Evolutionary conservation across 2,329 filamentous ascomycete genomes (phyloP).

Genomic region (Ophiostoma himal-ulmi): DNA sequence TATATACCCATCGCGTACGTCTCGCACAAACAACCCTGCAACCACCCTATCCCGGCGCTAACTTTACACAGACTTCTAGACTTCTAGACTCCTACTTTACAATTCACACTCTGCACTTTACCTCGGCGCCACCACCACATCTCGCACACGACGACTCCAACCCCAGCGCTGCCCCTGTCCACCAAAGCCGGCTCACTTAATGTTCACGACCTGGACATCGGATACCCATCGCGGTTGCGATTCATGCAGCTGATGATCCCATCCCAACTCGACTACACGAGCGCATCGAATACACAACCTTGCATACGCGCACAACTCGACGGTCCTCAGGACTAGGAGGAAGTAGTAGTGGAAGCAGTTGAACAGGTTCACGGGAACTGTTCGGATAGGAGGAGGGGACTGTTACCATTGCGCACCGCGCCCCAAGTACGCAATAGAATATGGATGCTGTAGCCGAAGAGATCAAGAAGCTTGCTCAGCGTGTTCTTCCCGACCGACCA

Average conservation of each 20-base stretch:
- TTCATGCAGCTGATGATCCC: slow-evolving; percentile 16
- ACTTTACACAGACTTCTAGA: neutral
- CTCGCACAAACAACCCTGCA: neutral
- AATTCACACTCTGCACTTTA: no score
- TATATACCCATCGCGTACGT: slow-evolving; percentile 1
- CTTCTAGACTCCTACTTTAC: neutral
- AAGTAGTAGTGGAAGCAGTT: slow-evolving; percentile 7
- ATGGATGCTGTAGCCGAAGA: slow-evolving; percentile 29
- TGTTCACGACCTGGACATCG: slow-evolving; percentile 11
- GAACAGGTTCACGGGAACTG: slow-evolving; percentile 2
- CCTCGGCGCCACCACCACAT: neutral
- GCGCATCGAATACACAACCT: neutral
- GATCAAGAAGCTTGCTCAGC: slow-evolving; percentile 28
- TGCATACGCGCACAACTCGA: slow-evolving; percentile 5
- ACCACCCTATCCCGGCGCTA: neutral
- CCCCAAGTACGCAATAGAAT: slow-evolving; percentile 16
- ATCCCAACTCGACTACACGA: slow-evolving; percentile 3
- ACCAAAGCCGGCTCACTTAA: slow-evolving; percentile 8
- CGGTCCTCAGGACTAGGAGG: neutral
- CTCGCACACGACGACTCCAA: neutral
- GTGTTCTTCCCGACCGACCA: slow-evolving; percentile 27
- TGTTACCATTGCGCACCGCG: neutral
- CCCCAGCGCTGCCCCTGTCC: neutral
- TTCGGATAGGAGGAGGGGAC: slow-evolving; percentile 15
- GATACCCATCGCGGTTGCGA: slow-evolving; percentile 19